phyloP scores from a whole-genome alignment of 2,329 filamentous ascomycete species.

The Xylariales sp. region DNA sequence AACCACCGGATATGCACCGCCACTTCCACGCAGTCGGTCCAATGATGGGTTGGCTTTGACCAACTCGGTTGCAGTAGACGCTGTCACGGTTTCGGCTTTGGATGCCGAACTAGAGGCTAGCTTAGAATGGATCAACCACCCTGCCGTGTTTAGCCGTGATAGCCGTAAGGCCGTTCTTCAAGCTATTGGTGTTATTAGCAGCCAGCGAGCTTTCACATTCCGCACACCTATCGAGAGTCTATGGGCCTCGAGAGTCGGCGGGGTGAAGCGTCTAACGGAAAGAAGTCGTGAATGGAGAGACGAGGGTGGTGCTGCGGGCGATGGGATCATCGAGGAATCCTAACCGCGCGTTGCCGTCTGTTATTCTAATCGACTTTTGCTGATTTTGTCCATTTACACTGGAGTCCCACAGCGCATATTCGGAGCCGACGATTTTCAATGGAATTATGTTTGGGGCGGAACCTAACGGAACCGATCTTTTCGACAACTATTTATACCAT shows the following conservation, averaged over 20 bases:
- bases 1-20: slow-evolving; percentile 53
- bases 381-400: slow-evolving; percentile 28
- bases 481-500: slow-evolving; percentile 33
- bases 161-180: slow-evolving; percentile 95
- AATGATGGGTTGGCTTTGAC: slow-evolving; percentile 68
- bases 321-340: slow-evolving; percentile 72
- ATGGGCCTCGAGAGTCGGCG: slow-evolving; percentile 85
- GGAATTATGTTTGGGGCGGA: slow-evolving; percentile 42
- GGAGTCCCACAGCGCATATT: slow-evolving; percentile 35
- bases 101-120: slow-evolving; percentile 91
- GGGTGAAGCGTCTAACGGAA: slow-evolving; percentile 84
- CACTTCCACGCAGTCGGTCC: slow-evolving; percentile 64
- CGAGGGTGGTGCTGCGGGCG: slow-evolving; percentile 83
- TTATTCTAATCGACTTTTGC: slow-evolving; percentile 8
- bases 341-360: slow-evolving; percentile 48
- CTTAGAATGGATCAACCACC: slow-evolving; percentile 97
- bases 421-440: slow-evolving; percentile 39
- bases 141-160: slow-evolving; percentile 92
- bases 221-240: slow-evolving; percentile 88
- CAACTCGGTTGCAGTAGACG: slow-evolving; percentile 79
- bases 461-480: slow-evolving; percentile 26
- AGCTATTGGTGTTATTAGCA: slow-evolving; percentile 95
- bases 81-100: slow-evolving; percentile 82
- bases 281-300: slow-evolving; percentile 93
- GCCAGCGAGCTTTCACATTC: slow-evolving; percentile 93